Evolutionary conservation across 306 rosid genomes (phyloP).

Genomic region (Vigna nakashimae): DNA sequence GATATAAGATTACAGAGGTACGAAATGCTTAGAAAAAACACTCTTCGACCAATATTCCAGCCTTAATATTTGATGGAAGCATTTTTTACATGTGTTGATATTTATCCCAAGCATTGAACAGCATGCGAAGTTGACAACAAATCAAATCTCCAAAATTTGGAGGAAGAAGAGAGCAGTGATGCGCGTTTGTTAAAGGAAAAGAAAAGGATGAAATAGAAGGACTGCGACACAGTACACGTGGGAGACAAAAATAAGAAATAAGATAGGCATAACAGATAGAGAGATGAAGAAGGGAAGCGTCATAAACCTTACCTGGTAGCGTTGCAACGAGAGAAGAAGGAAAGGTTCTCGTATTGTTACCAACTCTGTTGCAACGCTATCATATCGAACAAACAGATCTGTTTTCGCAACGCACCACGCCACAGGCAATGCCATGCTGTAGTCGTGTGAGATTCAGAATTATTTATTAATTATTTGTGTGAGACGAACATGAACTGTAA

Average conservation of each 20-base stretch:
- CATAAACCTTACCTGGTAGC: not conserved
- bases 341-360: not conserved
- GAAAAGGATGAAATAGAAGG: not conserved
- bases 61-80: not conserved
- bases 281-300: not conserved
- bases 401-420: not conserved
- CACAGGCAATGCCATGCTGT: constrained; percentile 21
- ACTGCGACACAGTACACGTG: constrained; percentile 37
- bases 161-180: constrained; percentile 24
- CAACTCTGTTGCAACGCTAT: constrained; percentile 16
- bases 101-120: not conserved
- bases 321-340: constrained; percentile 19
- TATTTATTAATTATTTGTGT: not conserved
- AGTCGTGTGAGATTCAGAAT: not conserved
- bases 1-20: not conserved
- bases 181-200: not conserved
- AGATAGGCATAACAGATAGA: not conserved
- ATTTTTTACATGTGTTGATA: not conserved
- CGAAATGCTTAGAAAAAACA: not conserved
- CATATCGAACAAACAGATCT: constrained; percentile 17
- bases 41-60: not conserved
- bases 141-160: constrained; percentile 27
- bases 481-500: constrained; percentile 6
- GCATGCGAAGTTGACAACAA: not conserved
- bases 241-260: constrained; percentile 2